phyloP scores from a whole-genome alignment of 345 rosid species.

The Theobroma cacao region DNA sequence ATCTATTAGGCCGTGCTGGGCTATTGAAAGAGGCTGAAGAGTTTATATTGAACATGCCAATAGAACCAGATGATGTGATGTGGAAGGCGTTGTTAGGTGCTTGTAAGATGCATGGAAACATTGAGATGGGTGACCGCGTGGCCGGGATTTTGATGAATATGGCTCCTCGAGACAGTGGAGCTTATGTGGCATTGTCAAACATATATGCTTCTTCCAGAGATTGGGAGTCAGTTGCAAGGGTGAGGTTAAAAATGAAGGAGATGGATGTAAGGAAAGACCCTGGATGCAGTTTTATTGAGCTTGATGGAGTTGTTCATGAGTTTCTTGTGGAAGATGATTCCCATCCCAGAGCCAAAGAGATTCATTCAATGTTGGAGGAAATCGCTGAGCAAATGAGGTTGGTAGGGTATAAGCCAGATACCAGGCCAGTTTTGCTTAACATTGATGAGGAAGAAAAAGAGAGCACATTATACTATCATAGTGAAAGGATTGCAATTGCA shows the following conservation, averaged over 20 bases:
- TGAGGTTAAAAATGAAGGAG: constrained; percentile 68
- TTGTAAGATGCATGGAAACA: constrained; percentile 56
- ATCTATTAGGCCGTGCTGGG: constrained; percentile 63
- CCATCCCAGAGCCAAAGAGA: constrained; percentile 49
- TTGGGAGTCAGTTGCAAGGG: constrained; percentile 58
- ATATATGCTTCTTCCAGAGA: constrained; percentile 57
- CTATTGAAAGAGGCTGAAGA: constrained; percentile 60
- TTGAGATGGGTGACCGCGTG: constrained; percentile 51
- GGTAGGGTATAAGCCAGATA: constrained; percentile 52
- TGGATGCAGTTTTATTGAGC: constrained; percentile 74
- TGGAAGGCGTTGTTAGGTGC: constrained; percentile 71
- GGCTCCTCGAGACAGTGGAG: constrained; percentile 66
- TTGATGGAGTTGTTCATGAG: constrained; percentile 54
- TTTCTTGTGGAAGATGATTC: constrained; percentile 67
- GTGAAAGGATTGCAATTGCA: constrained; percentile 71
- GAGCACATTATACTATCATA: constrained; percentile 47
- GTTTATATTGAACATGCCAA: constrained; percentile 53
- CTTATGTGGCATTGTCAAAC: constrained; percentile 68
- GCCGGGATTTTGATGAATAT: constrained; percentile 50
- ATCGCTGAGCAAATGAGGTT: constrained; percentile 38
- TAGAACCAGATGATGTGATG: constrained; percentile 57
- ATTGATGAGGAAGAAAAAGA: constrained; percentile 56
- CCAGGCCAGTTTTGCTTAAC: constrained; percentile 52
- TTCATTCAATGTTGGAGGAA: constrained; percentile 49
- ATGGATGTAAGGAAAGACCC: constrained; percentile 66